These are phyloP conservation scores for Aspergillus kassunensis DNA, from an alignment of 495 filamentous ascomycete genomes.

Conservation along the genomic window DNA sequence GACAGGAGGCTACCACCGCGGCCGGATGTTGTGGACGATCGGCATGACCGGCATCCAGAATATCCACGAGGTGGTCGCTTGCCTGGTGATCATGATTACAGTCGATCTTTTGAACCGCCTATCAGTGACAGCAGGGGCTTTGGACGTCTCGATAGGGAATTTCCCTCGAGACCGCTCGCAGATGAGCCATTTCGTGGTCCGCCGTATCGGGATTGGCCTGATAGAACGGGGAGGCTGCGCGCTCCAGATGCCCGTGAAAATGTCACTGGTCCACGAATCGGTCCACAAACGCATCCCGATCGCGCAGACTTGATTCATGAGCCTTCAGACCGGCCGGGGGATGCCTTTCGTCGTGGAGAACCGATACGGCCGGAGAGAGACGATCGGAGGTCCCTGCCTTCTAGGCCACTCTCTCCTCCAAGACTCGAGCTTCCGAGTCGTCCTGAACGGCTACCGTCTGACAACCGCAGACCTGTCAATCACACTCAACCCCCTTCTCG, in stretches of 20 bases:
- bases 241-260: constrained; percentile 21
- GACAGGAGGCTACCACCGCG: constrained; percentile 35
- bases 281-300: constrained; percentile 27
- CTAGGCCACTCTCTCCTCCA: constrained; percentile 28
- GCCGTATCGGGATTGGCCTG: constrained; percentile 40
- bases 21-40: constrained; percentile 37
- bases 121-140: constrained; percentile 26
- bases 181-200: constrained; percentile 43
- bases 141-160: constrained; percentile 36
- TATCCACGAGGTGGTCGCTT: constrained; percentile 36
- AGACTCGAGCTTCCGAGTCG: constrained; percentile 34
- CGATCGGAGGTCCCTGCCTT: constrained; percentile 28
- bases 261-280: constrained; percentile 14
- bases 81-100: constrained; percentile 31
- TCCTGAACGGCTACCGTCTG: constrained; percentile 34
- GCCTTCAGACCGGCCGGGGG: constrained; percentile 27
- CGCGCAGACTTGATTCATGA: constrained; percentile 38
- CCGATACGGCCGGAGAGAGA: constrained; percentile 32
- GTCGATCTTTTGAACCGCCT: constrained; percentile 31
- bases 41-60: constrained; percentile 36
- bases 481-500: constrained; percentile 22
- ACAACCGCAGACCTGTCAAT: constrained; percentile 31
- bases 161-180: constrained; percentile 25
- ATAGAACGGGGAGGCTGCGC: constrained; percentile 34
- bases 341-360: constrained; percentile 34